phyloP scores from a whole-genome alignment of 2,329 filamentous ascomycete species.

The Cercospora zeina region DNA sequence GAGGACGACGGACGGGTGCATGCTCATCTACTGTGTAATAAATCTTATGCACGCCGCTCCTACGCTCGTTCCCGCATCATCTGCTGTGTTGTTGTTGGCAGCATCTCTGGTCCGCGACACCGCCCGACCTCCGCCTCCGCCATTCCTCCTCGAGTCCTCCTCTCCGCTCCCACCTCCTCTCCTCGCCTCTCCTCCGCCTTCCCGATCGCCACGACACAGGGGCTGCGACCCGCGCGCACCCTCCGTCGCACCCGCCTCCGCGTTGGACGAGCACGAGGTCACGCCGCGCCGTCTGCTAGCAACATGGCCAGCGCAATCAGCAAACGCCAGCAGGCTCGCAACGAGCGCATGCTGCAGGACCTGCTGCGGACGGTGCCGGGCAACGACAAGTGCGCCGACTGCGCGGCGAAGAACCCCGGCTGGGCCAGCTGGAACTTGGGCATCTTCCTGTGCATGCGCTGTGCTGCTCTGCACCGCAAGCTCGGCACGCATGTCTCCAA shows the following conservation, averaged over 20 bases:
- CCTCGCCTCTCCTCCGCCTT: not conserved
- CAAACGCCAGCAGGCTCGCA: constrained; percentile 97
- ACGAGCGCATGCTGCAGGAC: constrained; percentile 88
- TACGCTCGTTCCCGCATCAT: constrained; percentile 1
- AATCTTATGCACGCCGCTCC: constrained; percentile 3
- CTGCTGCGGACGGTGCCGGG: constrained; percentile 80
- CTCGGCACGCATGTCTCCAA: constrained; percentile 97
- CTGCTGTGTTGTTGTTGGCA: not conserved
- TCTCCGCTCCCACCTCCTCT: not conserved
- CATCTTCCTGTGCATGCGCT: constrained; percentile 96
- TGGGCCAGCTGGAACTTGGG: constrained; percentile 99
- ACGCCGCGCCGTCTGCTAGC: not conserved
- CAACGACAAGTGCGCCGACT: constrained; percentile 94
- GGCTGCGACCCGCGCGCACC: constrained; percentile 6
- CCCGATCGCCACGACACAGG: not conserved
- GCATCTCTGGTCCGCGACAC: not conserved
- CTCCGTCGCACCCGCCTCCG: constrained; percentile 12
- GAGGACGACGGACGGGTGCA: not conserved
- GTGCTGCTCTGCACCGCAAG: constrained; percentile 91
- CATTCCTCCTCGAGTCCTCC: constrained; percentile 2
- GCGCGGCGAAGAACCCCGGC: constrained; percentile 85
- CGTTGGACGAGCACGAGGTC: constrained; percentile 14
- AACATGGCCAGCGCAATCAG: constrained; percentile 73
- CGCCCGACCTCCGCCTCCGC: not conserved
- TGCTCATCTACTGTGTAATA: constrained; percentile 3